These are phyloP conservation scores for Allium cepa DNA, from an alignment of 106 monocot species.

Conservation along the genomic window DNA sequence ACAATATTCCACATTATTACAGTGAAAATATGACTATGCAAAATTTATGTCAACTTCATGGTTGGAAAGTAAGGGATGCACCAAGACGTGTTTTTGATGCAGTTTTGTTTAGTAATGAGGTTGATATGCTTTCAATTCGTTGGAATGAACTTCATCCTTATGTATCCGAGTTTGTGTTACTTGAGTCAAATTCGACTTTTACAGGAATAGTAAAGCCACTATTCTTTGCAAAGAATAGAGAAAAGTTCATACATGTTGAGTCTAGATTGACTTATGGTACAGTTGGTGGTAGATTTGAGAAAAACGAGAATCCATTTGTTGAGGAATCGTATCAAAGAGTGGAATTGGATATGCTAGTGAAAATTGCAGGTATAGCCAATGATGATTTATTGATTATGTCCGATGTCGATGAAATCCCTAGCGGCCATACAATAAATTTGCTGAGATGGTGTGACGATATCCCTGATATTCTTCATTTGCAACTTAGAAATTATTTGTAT, in stretches of 20 bases:
- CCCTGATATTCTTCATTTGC: constrained; percentile 49
- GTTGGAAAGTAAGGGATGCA: constrained; percentile 39
- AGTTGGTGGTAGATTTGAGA: constrained; percentile 46
- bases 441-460: constrained; percentile 77
- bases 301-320: constrained; percentile 72
- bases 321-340: constrained; percentile 74
- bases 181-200: constrained; percentile 79
- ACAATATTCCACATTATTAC: constrained; percentile 46
- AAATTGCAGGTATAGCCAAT: constrained; percentile 49
- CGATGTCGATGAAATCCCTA: constrained; percentile 79
- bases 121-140: constrained; percentile 61
- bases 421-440: constrained; percentile 59
- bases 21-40: constrained; percentile 39
- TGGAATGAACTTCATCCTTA: constrained; percentile 68
- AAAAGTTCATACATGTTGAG: constrained; percentile 36
- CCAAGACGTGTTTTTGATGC: constrained; percentile 72
- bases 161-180: constrained; percentile 58
- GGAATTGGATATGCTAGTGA: constrained; percentile 52
- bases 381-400: constrained; percentile 86
- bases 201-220: constrained; percentile 46
- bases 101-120: constrained; percentile 65
- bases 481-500: constrained; percentile 69
- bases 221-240: constrained; percentile 29
- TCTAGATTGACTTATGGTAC: constrained; percentile 46
- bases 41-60: constrained; percentile 51